A percentile compares a stretch with the other conserved stretches of the same genome.
These are phyloP conservation scores for Malassezia sympodialis DNA, from an alignment of 1,284 basidiomycete species.

Conservation along the genomic window DNA sequence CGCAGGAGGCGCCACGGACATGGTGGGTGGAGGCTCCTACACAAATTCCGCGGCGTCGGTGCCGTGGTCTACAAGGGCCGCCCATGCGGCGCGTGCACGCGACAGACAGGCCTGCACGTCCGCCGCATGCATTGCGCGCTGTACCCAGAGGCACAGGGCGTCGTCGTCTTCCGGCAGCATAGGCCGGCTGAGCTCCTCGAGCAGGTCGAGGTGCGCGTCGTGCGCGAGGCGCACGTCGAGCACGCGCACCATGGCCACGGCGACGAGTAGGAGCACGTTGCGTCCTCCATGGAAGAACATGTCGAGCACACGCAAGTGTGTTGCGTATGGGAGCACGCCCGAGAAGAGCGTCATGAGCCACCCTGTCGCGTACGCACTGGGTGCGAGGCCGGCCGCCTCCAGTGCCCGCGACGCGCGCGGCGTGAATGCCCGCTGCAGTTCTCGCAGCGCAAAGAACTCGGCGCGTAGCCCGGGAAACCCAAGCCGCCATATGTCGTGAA, in stretches of 20 bases:
- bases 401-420: conserved; percentile 77
- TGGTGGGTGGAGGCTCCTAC: neutral
- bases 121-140: conserved; percentile 12
- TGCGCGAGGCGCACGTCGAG: conserved; percentile 50
- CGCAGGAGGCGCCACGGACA: neutral
- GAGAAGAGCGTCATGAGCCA: conserved; percentile 93
- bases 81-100: conserved; percentile 1
- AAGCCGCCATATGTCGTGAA: conserved; percentile 81
- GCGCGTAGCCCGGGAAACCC: conserved; percentile 93
- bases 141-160: conserved; percentile 35
- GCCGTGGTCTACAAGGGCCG: neutral
- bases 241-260: conserved; percentile 78
- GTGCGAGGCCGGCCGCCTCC: conserved; percentile 65
- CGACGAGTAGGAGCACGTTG: conserved; percentile 74
- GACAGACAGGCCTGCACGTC: neutral
- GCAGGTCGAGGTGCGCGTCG: conserved; percentile 1
- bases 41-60: conserved; percentile 1
- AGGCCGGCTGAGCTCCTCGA: conserved; percentile 23
- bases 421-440: conserved; percentile 70
- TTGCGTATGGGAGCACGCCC: conserved; percentile 90
- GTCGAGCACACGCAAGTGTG: conserved; percentile 89
- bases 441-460: conserved; percentile 85
- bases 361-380: conserved; percentile 89
- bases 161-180: conserved; percentile 40
- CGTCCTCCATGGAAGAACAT: conserved; percentile 78